phyloP scores from a whole-genome alignment of 129 eudicot genomes.

The Flaveria brownii region DNA sequence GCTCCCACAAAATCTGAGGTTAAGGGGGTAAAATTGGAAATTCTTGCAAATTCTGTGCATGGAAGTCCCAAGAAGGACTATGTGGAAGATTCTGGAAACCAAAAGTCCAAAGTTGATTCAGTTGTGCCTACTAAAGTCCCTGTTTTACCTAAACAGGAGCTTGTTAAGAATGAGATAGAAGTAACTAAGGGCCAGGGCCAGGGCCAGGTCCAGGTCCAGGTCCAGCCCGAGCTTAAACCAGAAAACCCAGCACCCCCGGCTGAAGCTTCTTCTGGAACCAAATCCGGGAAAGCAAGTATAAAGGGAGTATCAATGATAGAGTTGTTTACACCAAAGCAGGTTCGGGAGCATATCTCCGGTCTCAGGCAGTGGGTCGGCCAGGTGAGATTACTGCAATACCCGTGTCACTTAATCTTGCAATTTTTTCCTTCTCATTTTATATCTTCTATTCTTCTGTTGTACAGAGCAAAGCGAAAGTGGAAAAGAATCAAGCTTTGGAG shows the following conservation, averaged over 20 bases:
- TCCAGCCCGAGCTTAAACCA: constrained; percentile 27
- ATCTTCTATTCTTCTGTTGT: constrained; percentile 14
- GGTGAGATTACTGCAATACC: constrained; percentile 46
- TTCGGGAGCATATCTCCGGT: constrained; percentile 80
- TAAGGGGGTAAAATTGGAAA: constrained; percentile 12
- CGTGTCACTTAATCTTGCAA: constrained; percentile 1
- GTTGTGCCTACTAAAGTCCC: constrained; percentile 31
- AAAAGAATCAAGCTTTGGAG: constrained; percentile 93
- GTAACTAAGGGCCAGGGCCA: neutral
- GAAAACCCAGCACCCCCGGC: constrained; percentile 42
- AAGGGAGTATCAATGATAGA: constrained; percentile 90
- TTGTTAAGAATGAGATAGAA: constrained; percentile 55
- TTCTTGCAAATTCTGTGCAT: constrained; percentile 21
- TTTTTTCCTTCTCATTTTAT: neutral
- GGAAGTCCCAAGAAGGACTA: constrained; percentile 56
- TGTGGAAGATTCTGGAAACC: constrained; percentile 35
- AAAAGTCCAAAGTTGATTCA: constrained; percentile 37
- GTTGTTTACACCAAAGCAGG: constrained; percentile 89
- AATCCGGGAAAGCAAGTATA: constrained; percentile 84
- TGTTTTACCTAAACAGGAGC: constrained; percentile 41
- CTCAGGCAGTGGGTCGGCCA: constrained; percentile 99
- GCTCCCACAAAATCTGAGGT: constrained; percentile 7
- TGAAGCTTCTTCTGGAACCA: constrained; percentile 53
- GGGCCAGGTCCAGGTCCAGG: constrained; percentile 17
- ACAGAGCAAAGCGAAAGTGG: constrained; percentile 96